Evolutionary conservation across 108 stramenopile genomes (phyloP).

Genomic region (Nitzschia inconspicua): DNA sequence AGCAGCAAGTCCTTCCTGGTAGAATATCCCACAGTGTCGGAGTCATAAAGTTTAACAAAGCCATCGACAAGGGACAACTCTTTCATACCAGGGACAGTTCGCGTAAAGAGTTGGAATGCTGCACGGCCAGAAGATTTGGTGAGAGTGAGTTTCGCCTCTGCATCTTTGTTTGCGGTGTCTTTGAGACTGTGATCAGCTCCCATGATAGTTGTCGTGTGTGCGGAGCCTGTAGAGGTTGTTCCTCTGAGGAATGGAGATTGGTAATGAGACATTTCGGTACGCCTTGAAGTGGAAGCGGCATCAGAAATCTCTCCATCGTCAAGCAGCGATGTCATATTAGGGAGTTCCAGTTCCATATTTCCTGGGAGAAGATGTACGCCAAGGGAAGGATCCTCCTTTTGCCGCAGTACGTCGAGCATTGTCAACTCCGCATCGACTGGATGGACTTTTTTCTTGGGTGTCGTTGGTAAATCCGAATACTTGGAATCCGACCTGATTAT

Average conservation of each 20-base stretch:
- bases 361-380: constrained; percentile 54
- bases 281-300: too few relatives aligned
- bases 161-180: neutral
- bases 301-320: too few relatives aligned
- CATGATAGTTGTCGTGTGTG: neutral
- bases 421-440: constrained; percentile 20
- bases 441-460: neutral
- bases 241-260: neutral
- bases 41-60: constrained; percentile 72
- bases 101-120: constrained; percentile 70
- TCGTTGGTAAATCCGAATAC: neutral
- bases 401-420: constrained; percentile 21
- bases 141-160: constrained; percentile 24
- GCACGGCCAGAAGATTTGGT: constrained; percentile 53
- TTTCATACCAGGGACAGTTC: constrained; percentile 72
- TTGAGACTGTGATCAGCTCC: too few relatives aligned
- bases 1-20: constrained; percentile 60
- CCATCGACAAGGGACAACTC: constrained; percentile 84
- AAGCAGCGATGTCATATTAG: neutral
- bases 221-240: neutral
- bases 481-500: constrained; percentile 5
- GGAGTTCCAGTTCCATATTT: constrained; percentile 23
- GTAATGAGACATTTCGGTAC: too few relatives aligned
- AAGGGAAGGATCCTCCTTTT: constrained; percentile 23
- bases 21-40: constrained; percentile 52